Conservation (phyloP, 2,329 filamentous ascomycete species). For the Xylariaceae sp. region DNA sequence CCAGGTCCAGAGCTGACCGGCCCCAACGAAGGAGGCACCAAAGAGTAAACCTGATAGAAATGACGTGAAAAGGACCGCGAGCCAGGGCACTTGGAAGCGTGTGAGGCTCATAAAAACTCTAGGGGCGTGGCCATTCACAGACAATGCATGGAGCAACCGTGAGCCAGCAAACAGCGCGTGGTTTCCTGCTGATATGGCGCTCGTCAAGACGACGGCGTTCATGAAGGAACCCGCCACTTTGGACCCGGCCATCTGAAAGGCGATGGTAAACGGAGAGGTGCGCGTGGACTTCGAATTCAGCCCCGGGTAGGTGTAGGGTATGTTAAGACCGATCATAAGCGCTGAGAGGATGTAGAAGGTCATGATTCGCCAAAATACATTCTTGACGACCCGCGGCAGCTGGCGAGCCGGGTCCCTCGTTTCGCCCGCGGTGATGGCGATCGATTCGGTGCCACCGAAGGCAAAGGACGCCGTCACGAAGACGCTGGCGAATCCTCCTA, state of each 20-base stretch:
- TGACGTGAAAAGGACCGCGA: conserved; percentile 57
- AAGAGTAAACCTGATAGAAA: conserved; percentile 62
- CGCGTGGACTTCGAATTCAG: conserved; percentile 46
- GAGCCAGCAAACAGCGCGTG: conserved; percentile 61
- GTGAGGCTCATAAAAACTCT: conserved; percentile 53
- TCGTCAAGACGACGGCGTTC: conserved; percentile 64
- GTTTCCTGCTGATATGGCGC: conserved; percentile 61
- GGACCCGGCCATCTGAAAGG: conserved; percentile 61
- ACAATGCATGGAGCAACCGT: conserved; percentile 59
- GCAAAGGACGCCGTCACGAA: conserved; percentile 66
- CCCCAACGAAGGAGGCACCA: conserved; percentile 66
- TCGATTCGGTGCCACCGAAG: conserved; percentile 64
- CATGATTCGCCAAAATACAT: conserved; percentile 66
- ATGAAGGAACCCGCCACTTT: conserved; percentile 59
- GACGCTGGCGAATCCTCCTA: conserved; percentile 67
- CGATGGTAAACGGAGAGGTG: conserved; percentile 62
- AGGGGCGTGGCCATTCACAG: conserved; percentile 59
- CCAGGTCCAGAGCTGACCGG: conserved; percentile 68
- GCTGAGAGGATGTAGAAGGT: conserved; percentile 57
- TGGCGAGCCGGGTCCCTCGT: conserved; percentile 64
- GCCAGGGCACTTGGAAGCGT: conserved; percentile 54
- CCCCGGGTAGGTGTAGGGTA: conserved; percentile 56
- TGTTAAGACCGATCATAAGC: conserved; percentile 59
- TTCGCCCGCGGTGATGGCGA: conserved; percentile 68
- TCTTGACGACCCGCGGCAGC: conserved; percentile 64